Conservation (phyloP, 2,329 filamentous ascomycete genomes). For the Penicillium thymicola region DNA sequence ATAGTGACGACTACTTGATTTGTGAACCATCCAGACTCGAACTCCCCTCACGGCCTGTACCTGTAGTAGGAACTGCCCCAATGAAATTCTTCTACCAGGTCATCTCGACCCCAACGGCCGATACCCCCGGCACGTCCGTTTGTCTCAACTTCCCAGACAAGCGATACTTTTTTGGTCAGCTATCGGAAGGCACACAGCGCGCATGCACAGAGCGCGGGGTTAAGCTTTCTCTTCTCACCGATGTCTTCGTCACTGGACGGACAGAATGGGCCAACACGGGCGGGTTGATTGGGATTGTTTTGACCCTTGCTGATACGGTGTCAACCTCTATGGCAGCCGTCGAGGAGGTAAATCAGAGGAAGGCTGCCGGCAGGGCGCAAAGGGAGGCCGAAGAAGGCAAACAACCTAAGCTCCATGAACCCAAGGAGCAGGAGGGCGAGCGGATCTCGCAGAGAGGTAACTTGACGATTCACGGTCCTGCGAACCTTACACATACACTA, state of each 20-base stretch:
- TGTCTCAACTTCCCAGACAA: constrained; percentile 76
- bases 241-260: constrained; percentile 79
- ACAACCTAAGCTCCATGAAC: not conserved
- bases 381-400: constrained; percentile 10
- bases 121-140: constrained; percentile 77
- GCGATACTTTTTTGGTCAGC: constrained; percentile 79
- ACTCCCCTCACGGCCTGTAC: not conserved
- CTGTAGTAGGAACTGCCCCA: constrained; percentile 15
- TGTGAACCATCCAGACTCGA: constrained; percentile 20
- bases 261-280: constrained; percentile 74
- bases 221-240: constrained; percentile 62
- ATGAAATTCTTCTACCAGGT: constrained; percentile 78
- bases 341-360: constrained; percentile 47
- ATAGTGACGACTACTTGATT: constrained; percentile 21
- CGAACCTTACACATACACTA: constrained; percentile 74
- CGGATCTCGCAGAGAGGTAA: constrained; percentile 29
- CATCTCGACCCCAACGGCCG: constrained; percentile 76
- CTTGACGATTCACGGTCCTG: constrained; percentile 71
- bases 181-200: constrained; percentile 82
- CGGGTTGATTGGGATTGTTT: constrained; percentile 77
- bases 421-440: constrained; percentile 25
- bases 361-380: constrained; percentile 14
- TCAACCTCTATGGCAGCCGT: constrained; percentile 42
- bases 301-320: constrained; percentile 73
- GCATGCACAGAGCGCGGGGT: constrained; percentile 66